Percentiles rank a stretch among this genome's conserved stretches.
Conservation (phyloP, 768 basidiomycete species). For the Leccinellum albellum region DNA sequence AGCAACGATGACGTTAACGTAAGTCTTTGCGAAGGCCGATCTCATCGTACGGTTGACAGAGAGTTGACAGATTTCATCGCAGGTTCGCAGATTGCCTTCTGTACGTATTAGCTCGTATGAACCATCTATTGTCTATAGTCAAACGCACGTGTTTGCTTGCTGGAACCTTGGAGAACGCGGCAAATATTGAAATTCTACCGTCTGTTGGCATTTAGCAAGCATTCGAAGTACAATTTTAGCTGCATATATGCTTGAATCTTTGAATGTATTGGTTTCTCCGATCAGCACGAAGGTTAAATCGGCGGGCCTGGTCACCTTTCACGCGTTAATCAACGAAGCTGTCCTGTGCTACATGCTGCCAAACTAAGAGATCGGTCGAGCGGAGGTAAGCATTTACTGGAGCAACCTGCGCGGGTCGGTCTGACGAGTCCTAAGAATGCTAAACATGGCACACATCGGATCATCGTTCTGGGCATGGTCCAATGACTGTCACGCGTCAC, state of each 20-base stretch:
- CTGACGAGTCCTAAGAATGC: constrained; percentile 5
- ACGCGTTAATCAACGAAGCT: background rate
- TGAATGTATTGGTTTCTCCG: background rate
- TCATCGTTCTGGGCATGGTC: background rate
- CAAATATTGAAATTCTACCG: background rate
- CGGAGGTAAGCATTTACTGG: background rate
- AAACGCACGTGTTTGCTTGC: background rate
- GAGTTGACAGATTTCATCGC: background rate
- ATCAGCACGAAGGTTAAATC: background rate
- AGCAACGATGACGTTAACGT: background rate
- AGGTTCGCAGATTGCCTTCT: background rate
- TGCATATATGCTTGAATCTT: constrained; percentile 4
- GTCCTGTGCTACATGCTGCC: background rate
- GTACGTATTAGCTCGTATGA: background rate
- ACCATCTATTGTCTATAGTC: background rate
- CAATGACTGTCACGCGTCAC: constrained; percentile 13
- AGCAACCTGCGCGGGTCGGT: background rate
- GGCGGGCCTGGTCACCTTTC: background rate
- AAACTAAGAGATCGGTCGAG: background rate
- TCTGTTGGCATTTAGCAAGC: background rate
- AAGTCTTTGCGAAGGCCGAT: background rate
- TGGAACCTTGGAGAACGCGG: background rate
- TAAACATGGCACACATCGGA: constrained; percentile 2
- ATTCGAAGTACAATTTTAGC: background rate
- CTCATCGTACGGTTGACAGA: background rate